Evolutionary conservation across 257 asterid species (phyloP).

Genomic region (Paraleonurus japonicus): DNA sequence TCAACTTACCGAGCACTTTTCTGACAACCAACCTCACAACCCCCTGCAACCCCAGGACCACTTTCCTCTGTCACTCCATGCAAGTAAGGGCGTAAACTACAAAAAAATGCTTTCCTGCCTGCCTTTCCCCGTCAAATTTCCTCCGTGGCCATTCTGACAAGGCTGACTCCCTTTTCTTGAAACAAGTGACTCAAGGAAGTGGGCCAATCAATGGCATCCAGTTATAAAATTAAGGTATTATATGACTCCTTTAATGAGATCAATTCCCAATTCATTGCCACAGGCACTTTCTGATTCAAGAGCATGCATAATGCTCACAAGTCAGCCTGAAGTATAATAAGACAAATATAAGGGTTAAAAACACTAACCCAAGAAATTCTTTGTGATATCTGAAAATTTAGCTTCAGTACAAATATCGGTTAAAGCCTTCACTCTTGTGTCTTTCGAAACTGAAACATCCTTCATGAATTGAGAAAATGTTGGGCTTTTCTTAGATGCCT

Average conservation of each 20-base stretch:
- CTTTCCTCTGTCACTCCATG: neutral
- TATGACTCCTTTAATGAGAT: neutral
- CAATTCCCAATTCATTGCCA: constrained; percentile 4
- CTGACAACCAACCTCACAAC: neutral
- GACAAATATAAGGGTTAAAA: constrained; percentile 3
- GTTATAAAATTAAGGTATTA: neutral
- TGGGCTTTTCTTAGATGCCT: constrained; percentile 79
- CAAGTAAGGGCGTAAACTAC: neutral
- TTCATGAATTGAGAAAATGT: constrained; percentile 73
- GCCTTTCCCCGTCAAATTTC: neutral
- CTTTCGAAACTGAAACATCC: constrained; percentile 66
- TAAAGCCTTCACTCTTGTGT: constrained; percentile 66
- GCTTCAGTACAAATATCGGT: constrained; percentile 59
- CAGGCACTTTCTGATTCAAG: constrained; percentile 8
- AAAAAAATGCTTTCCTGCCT: neutral
- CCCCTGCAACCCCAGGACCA: neutral
- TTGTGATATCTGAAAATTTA: constrained; percentile 59
- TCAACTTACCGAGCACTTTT: neutral
- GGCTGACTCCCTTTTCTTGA: neutral
- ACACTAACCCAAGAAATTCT: constrained; percentile 68
- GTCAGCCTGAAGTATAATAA: neutral
- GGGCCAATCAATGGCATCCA: neutral
- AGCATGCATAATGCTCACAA: neutral
- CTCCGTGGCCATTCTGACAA: neutral
- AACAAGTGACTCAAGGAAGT: neutral